These are phyloP conservation scores for Eutrema yunnanense DNA, from an alignment of 345 rosid species.

Conservation along the genomic window DNA sequence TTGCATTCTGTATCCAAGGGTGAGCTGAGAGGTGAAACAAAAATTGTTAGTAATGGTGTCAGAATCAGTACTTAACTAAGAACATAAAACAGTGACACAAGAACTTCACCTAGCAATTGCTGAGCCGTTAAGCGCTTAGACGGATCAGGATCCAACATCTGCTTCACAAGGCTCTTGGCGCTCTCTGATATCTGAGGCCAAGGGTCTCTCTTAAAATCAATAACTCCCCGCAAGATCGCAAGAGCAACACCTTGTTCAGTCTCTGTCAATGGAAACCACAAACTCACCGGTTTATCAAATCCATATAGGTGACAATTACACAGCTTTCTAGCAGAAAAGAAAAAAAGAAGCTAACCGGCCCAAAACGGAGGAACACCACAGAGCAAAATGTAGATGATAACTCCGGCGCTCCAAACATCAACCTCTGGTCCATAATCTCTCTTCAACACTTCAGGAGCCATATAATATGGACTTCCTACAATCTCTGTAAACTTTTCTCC, in stretches of 20 bases:
- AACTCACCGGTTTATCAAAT: neutral
- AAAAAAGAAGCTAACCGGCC: slow-evolving; percentile 53
- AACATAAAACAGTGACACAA: neutral
- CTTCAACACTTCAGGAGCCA: slow-evolving; percentile 95
- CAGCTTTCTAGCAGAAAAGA: neutral
- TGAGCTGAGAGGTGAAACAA: slow-evolving; percentile 49
- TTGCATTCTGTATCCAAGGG: slow-evolving; percentile 87
- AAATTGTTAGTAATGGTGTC: neutral
- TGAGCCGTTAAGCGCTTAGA: slow-evolving; percentile 72
- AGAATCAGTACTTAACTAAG: neutral
- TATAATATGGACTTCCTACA: slow-evolving; percentile 96
- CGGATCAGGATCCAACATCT: slow-evolving; percentile 87
- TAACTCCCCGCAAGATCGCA: slow-evolving; percentile 76
- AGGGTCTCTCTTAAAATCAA: slow-evolving; percentile 89
- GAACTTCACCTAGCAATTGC: slow-evolving; percentile 75
- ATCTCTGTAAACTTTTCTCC: slow-evolving; percentile 82
- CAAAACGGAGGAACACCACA: slow-evolving; percentile 97
- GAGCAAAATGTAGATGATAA: slow-evolving; percentile 73
- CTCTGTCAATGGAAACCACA: slow-evolving; percentile 42
- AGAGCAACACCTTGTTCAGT: slow-evolving; percentile 97
- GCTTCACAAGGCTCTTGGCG: slow-evolving; percentile 82
- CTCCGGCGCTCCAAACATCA: slow-evolving; percentile 96
- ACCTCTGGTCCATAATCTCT: slow-evolving; percentile 87
- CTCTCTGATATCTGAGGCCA: slow-evolving; percentile 93
- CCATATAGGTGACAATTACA: neutral